Base-by-base conservation (phyloP, 257 asterid genomes). In the Coffea eugenioides region DNA sequence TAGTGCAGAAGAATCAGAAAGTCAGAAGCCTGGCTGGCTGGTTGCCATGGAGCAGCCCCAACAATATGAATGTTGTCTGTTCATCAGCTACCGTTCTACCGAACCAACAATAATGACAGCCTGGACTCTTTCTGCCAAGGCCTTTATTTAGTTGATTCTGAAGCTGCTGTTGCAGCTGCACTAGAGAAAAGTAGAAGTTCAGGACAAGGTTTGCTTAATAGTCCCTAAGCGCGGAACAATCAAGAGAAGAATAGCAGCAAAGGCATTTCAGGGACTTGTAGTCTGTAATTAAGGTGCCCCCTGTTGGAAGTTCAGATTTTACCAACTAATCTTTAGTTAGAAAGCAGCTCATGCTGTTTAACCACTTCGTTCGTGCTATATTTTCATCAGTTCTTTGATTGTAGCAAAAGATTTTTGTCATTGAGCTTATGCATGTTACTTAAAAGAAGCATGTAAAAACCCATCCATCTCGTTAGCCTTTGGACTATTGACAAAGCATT, bases 151-250 rank as follows among this genome's bases (percentile, higher is more conserved):
- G 79, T 80, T 8, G 85, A 87, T 67, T 80, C 80, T 4, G 52
- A 21, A 36, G 72, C 83, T 21, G 75, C 86, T 54, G 43, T 81
- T 6, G 45, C 23, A 46, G 14, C 85, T 48, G 20, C 81, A 49
- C 66, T 75, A 36, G 79, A 65, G 73, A 85, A 76, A 78, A 82
- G 75, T n/a, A 46, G 49, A 62, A 43, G 46, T 73, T 80, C 36
- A 76, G 68, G 76, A 68, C 76, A 48, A 73, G 80, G 46, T 9
- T 66, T 88, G 52, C 71, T 80, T 2, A 65, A 5, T 56, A 12
- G 48, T 87, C 10, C 97, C 92, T 0, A 90, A 81, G 74, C 83
- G 97, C 73, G 97, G 97, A 52, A 92, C 88, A 52, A 88, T 90
- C 83, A 91, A 90, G 84, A 80, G 73, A 57, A 90, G 80, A 86